Conservation (phyloP, 2,329 filamentous ascomycete species). For the Hymenoscyphus fructigenus region DNA sequence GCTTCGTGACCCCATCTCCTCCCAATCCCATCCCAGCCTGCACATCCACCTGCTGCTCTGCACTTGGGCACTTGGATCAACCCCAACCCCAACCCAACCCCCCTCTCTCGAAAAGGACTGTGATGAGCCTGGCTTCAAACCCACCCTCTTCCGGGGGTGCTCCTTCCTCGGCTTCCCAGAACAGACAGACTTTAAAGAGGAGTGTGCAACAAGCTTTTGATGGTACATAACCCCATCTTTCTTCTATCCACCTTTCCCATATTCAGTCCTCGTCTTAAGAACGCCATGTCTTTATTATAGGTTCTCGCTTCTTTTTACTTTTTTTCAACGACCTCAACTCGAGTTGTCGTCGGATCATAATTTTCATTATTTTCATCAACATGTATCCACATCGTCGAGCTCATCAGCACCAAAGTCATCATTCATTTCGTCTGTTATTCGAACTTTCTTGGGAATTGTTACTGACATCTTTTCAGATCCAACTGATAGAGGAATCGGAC, state of each 20-base stretch:
- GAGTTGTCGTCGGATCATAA: conserved; percentile 9
- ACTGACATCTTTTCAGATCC: conserved; percentile 50
- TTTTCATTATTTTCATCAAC: conserved; percentile 12
- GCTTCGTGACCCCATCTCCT: not conserved
- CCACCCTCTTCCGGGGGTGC: conserved; percentile 36
- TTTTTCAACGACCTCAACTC: conserved; percentile 12
- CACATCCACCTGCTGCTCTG: not conserved
- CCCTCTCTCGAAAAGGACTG: not conserved
- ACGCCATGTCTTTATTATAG: conserved; percentile 20
- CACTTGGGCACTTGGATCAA: conserved; percentile 1
- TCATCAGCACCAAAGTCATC: conserved; percentile 26
- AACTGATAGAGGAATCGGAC: conserved; percentile 48
- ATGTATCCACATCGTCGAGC: conserved; percentile 29
- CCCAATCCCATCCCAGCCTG: not conserved
- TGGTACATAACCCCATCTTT: conserved; percentile 42
- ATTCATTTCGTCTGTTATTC: conserved; percentile 35
- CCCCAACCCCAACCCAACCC: not conserved
- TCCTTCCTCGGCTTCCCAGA: conserved; percentile 30
- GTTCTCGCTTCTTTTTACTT: not conserved
- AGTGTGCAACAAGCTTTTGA: conserved; percentile 61
- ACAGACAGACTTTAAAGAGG: conserved; percentile 53
- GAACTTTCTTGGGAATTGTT: conserved; percentile 26
- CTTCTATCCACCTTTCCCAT: conserved; percentile 17
- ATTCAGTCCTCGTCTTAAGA: conserved; percentile 10
- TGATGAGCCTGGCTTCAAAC: conserved; percentile 36